Conservation (phyloP, 169 alveolate species). For the Amoebophrya sp. region DNA sequence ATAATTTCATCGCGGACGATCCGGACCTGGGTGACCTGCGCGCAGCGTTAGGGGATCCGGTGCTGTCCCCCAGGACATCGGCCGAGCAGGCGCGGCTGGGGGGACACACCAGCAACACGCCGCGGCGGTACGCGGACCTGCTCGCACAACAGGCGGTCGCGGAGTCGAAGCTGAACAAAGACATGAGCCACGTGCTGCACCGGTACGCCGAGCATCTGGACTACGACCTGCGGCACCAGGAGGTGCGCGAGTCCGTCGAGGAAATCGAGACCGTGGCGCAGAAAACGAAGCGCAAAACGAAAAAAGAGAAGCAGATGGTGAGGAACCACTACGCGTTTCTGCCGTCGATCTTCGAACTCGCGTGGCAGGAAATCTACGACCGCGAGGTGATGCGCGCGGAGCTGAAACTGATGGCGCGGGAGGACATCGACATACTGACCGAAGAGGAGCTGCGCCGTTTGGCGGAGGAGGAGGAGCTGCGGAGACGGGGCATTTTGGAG, state of each 20-base stretch:
- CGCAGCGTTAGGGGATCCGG: no score
- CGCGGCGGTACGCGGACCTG: no score
- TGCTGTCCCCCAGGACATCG: no score
- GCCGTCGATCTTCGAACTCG: neutral
- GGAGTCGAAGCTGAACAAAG: neutral
- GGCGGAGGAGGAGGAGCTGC: neutral
- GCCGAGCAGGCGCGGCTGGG: no score
- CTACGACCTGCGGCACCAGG: neutral
- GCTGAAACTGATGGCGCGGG: neutral
- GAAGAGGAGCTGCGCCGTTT: neutral
- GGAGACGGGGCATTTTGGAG: neutral
- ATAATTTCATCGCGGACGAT: no score
- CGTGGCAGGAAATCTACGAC: neutral
- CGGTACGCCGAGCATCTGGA: neutral
- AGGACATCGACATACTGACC: neutral
- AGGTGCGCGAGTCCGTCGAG: neutral
- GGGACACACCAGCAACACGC: no score
- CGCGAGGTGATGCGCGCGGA: neutral
- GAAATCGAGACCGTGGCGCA: neutral
- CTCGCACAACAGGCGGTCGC: no score
- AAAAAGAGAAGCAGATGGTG: neutral
- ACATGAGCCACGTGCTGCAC: neutral
- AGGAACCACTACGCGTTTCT: neutral
- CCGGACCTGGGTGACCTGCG: no score
- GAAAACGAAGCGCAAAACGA: no score